Base-by-base conservation (phyloP, 345 rosid genomes). In the Turnera subulata region DNA sequence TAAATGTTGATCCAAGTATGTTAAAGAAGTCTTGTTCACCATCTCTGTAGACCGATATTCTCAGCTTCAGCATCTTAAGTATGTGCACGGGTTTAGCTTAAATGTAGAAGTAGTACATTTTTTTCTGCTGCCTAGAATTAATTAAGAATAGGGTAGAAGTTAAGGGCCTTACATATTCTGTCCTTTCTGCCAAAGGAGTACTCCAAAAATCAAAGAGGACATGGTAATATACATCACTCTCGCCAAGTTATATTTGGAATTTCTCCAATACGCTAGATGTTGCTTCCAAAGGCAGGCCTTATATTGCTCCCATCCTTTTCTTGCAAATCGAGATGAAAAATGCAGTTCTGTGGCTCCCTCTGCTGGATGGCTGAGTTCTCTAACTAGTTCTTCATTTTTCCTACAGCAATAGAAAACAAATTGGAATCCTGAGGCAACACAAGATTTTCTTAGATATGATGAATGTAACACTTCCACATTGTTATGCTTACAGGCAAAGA, bases 21-120 rank as follows among this genome's bases (percentile, higher is more conserved):
- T 59, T 74, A 67, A 78, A 67, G 38, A 85, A 16, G 55, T 81
- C 84, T 59, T 82, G 92, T 37, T 80, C 78, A 16, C 24, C 65
- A 10, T 72, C 43, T 76, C 95, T 86, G 13, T 52, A 61, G 4
- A 33, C 43, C 11, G 22, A 53, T 12, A 19, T 44, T 4, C 0
- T 7, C 24, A n/a, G 22, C 4, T 12, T 21, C 14, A 1, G 21
- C n/a, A n/a, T n/a, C n/a, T n/a, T n/a, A n/a, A n/a, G n/a, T n/a
- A n/a, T n/a, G n/a, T n/a, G n/a, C n/a, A n/a, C n/a, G n/a, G n/a
- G n/a, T n/a, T n/a, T n/a, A n/a, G n/a, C n/a, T n/a, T n/a, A n/a
- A n/a, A n/a, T n/a, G n/a, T n/a, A n/a, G n/a, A n/a, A n/a, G n/a
- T n/a, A n/a, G n/a, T n/a, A n/a, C n/a, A n/a, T n/a, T n/a, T n/a